These are phyloP conservation scores for Saccharomycopsis selenospora DNA, from an alignment of 805 yeast genomes.

Conservation along the genomic window DNA sequence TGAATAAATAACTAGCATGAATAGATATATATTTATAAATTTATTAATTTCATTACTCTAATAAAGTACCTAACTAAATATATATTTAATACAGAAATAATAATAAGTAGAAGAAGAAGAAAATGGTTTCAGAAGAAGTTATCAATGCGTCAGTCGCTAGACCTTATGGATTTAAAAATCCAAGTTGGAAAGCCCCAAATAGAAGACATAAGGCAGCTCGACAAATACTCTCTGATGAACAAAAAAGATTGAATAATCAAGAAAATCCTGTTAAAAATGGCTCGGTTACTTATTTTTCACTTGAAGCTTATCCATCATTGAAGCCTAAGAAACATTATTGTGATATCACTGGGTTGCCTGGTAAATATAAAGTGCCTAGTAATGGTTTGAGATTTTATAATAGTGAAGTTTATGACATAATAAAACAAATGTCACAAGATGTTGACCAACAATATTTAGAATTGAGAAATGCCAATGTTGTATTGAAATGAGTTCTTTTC, in stretches of 20 bases:
- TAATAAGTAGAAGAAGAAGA: too few species aligned
- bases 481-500: slow-evolving; percentile 42
- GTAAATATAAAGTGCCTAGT: slow-evolving; percentile 66
- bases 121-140: slow-evolving; percentile 12
- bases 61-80: too few species aligned
- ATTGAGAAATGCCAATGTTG: slow-evolving; percentile 80
- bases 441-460: slow-evolving; percentile 89
- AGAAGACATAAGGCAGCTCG: slow-evolving; percentile 67
- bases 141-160: slow-evolving; percentile 26
- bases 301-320: slow-evolving; percentile 83
- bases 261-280: slow-evolving; percentile 23
- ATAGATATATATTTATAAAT: too few species aligned
- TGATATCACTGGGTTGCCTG: slow-evolving; percentile 86
- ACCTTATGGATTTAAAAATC: slow-evolving; percentile 52
- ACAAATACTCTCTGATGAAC: slow-evolving; percentile 73
- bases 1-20: too few species aligned
- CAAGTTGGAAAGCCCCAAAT: slow-evolving; percentile 42
- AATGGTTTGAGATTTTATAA: slow-evolving; percentile 74
- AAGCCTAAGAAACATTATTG: slow-evolving; percentile 79
- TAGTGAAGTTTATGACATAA: slow-evolving; percentile 70
- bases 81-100: too few species aligned
- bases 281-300: slow-evolving; percentile 59
- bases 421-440: slow-evolving; percentile 75
- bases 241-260: slow-evolving; percentile 44
- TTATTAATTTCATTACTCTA: too few species aligned